Conservation (phyloP, 257 asterid species). For the Craterostigma plantagineum region DNA sequence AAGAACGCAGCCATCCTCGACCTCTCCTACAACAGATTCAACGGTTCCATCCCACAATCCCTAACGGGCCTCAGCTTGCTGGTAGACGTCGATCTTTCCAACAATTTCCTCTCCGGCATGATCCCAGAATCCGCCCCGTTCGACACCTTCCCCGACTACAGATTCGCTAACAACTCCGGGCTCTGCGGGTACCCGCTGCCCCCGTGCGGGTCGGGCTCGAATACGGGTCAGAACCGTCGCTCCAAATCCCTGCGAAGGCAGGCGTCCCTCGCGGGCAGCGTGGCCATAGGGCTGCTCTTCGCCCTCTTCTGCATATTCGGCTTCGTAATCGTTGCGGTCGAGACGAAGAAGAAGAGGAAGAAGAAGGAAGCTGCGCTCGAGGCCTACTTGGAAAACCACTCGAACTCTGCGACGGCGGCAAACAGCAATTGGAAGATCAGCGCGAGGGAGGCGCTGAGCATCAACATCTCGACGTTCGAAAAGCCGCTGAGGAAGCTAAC, state of each 20-base stretch:
- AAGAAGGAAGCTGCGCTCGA: constrained; percentile 67
- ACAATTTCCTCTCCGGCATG: constrained; percentile 54
- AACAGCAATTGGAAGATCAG: constrained; percentile 57
- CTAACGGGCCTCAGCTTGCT: constrained; percentile 48
- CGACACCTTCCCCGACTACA: constrained; percentile 51
- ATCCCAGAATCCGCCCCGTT: constrained; percentile 77
- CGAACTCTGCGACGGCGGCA: constrained; percentile 36
- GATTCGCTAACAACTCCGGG: constrained; percentile 58
- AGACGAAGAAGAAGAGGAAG: constrained; percentile 57
- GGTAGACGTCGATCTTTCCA: constrained; percentile 63
- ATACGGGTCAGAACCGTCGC: constrained; percentile 13
- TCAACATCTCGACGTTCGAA: constrained; percentile 60
- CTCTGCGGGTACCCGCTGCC: constrained; percentile 86
- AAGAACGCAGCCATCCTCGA: constrained; percentile 74
- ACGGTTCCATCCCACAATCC: constrained; percentile 54
- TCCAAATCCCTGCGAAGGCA: constrained; percentile 37
- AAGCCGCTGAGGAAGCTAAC: constrained; percentile 80
- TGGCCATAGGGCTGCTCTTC: constrained; percentile 67
- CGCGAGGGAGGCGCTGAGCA: constrained; percentile 63
- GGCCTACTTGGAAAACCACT: constrained; percentile 57
- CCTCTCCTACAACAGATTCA: constrained; percentile 52
- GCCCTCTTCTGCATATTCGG: constrained; percentile 74
- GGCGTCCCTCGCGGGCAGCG: constrained; percentile 78
- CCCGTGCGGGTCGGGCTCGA: constrained; percentile 20
- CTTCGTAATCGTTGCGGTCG: constrained; percentile 44